phyloP scores from a whole-genome alignment of 331 rosid genomes.

The Erythrophleum ivorense region DNA sequence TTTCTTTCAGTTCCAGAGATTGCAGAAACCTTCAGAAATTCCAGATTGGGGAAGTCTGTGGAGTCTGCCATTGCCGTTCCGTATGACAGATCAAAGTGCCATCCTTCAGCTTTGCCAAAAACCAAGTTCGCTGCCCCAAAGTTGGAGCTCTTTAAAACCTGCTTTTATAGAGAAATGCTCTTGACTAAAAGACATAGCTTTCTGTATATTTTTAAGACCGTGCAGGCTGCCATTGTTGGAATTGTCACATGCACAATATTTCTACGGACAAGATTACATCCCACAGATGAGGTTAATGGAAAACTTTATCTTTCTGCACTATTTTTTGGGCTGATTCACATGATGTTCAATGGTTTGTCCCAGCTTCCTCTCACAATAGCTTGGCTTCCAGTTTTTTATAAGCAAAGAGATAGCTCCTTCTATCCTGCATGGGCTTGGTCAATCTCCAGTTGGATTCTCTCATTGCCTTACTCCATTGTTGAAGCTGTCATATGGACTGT shows the following conservation, averaged over 20 bases:
- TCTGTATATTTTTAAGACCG: slow-evolving; percentile 82
- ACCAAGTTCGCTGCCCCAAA: slow-evolving; percentile 55
- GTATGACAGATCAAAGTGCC: slow-evolving; percentile 61
- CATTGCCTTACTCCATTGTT: slow-evolving; percentile 73
- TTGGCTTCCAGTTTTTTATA: slow-evolving; percentile 83
- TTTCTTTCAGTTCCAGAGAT: slow-evolving; percentile 64
- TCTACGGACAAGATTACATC: slow-evolving; percentile 53
- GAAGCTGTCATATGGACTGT: slow-evolving; percentile 77
- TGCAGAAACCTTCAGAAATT: slow-evolving; percentile 65
- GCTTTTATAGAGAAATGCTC: slow-evolving; percentile 65
- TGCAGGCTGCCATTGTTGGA: slow-evolving; percentile 77
- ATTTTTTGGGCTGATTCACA: slow-evolving; percentile 75
- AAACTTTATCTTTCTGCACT: slow-evolving; percentile 68
- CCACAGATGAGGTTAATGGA: slow-evolving; percentile 60
- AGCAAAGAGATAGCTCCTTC: slow-evolving; percentile 82
- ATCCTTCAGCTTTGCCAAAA: slow-evolving; percentile 68
- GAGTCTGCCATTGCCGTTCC: slow-evolving; percentile 50
- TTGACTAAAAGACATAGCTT: slow-evolving; percentile 62
- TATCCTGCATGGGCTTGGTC: slow-evolving; percentile 87
- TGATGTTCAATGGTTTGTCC: slow-evolving; percentile 86
- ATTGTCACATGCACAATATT: slow-evolving; percentile 56
- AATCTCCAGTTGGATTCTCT: slow-evolving; percentile 67
- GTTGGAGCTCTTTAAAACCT: slow-evolving; percentile 66
- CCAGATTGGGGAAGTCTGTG: slow-evolving; percentile 58
- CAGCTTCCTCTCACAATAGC: slow-evolving; percentile 81